These are phyloP conservation scores for Cercospora janseana DNA, from an alignment of 2,329 filamentous ascomycete species.

Conservation along the genomic window DNA sequence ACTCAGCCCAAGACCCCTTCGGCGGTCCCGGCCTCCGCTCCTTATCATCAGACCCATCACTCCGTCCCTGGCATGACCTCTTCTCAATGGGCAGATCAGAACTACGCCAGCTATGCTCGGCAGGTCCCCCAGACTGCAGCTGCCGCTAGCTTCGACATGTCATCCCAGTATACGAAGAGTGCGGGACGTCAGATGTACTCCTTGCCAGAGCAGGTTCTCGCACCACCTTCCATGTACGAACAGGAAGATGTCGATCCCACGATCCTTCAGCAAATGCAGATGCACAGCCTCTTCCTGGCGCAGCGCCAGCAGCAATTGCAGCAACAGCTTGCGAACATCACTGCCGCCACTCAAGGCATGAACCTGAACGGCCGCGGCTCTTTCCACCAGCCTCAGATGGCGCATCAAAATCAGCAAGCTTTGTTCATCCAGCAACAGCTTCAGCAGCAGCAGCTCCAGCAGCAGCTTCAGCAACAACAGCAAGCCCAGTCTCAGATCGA, in stretches of 20 bases:
- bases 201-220: constrained; percentile 79
- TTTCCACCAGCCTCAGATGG: constrained; percentile 40
- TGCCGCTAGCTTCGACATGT: constrained; percentile 48
- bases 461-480: constrained; percentile 58
- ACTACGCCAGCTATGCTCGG: constrained; percentile 45
- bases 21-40: constrained; percentile 63
- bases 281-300: constrained; percentile 86
- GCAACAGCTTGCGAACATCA: constrained; percentile 83
- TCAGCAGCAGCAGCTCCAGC: constrained; percentile 48
- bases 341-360: constrained; percentile 74
- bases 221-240: constrained; percentile 74
- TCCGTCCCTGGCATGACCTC: constrained; percentile 46
- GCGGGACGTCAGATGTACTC: constrained; percentile 61
- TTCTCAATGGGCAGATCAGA: constrained; percentile 48
- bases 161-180: constrained; percentile 48
- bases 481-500: constrained; percentile 65
- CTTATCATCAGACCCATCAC: constrained; percentile 57
- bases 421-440: constrained; percentile 63
- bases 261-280: constrained; percentile 82
- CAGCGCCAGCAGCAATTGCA: constrained; percentile 94
- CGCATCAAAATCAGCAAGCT: constrained; percentile 55
- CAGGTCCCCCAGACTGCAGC: constrained; percentile 59
- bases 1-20: constrained; percentile 87
- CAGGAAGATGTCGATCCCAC: constrained; percentile 77
- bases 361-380: constrained; percentile 54